These are phyloP conservation scores for Biscogniauxia mediterranea DNA, from an alignment of 2,329 filamentous ascomycete species.

Conservation along the genomic window DNA sequence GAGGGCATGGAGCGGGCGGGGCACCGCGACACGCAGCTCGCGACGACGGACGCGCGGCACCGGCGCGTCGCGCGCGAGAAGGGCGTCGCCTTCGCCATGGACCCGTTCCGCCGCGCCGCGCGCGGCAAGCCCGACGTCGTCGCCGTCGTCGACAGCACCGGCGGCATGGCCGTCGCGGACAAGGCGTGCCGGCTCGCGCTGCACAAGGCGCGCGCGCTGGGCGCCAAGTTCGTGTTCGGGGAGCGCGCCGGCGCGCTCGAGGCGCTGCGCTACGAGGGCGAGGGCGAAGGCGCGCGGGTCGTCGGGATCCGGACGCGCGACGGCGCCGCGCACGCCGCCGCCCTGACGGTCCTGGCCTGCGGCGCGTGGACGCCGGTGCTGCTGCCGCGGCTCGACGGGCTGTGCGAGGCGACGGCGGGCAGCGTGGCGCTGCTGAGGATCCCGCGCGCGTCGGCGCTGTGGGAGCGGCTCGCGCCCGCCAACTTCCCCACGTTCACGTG, in stretches of 20 bases:
- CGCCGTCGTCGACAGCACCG: constrained; percentile 43
- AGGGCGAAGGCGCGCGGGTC: constrained; percentile 10
- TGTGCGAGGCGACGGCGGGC: constrained; percentile 47
- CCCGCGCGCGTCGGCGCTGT: constrained; percentile 33
- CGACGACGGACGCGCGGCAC: constrained; percentile 29
- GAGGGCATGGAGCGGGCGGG: constrained; percentile 37
- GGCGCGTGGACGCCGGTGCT: constrained; percentile 43
- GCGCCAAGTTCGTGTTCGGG: constrained; percentile 40
- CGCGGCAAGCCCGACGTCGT: constrained; percentile 23
- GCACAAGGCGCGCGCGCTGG: constrained; percentile 36
- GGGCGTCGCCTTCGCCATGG: constrained; percentile 32
- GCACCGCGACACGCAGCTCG: constrained; percentile 34
- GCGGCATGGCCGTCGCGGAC: constrained; percentile 43
- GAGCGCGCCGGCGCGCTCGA: constrained; percentile 30
- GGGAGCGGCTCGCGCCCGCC: constrained; percentile 36
- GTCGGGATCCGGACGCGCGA: constrained; percentile 39
- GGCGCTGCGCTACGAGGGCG: not conserved
- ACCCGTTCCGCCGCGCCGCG: constrained; percentile 35
- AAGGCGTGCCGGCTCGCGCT: constrained; percentile 46
- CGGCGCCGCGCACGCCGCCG: constrained; percentile 16
- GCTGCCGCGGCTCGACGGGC: constrained; percentile 37
- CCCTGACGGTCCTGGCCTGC: constrained; percentile 20
- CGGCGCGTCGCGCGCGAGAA: constrained; percentile 27
- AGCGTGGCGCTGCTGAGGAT: constrained; percentile 42
- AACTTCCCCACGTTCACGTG: constrained; percentile 44